Evolutionary conservation across 352 stramenopile species (phyloP), one percentile per base, ranked within the genome.

Genomic region (Globisporangium radiosum): DNA sequence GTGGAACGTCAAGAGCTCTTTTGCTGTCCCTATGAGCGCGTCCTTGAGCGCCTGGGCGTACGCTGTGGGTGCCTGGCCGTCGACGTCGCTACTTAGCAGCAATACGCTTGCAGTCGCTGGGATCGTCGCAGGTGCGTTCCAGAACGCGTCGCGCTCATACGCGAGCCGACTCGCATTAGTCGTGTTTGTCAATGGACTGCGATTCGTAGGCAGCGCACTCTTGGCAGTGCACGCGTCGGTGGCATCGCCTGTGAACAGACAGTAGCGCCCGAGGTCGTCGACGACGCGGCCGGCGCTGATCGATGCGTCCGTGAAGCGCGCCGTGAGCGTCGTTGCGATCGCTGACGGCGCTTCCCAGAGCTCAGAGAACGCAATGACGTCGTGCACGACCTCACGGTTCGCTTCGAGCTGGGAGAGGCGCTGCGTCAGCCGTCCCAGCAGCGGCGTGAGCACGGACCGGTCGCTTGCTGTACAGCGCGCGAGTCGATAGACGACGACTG

Each of bases 341-440:
- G 79, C 77, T 25, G 78, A 66, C 3, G 81, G 81, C 0, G 39
- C 49, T 39, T 93, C 81, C 83, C 83, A 93, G 33, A 93, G 65
- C 61, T 93, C 83, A 11, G 75, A 91, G 57, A 90, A 90, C 50
- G 73, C 64, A 58, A 88, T 83, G 17, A 91, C 56, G 8, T 76
- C 78, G 59, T 75, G 81, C 19, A 90, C 54, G 15, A 90, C 57
- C 51, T 79, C 65, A 3, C 71, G 71, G 0, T 50, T 65, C 10
- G 61, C 47, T 1, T 50, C 40, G 7, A 51, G 47, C 3, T 62
- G 48, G 6, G 49, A 11, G 6, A 63, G 47, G 15, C 54, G 48
- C 37, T 62, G 39, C 4, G 71, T 68, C 4, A 79, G 60, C 1
- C 52, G 42, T 5, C 64, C 60, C 9, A 85, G 61, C 37, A 90